A percentile compares a stretch with the other conserved stretches of the same genome.
Evolutionary conservation across 805 yeast genomes (phyloP).

Genomic region (Zygotorulaspora danielsina): DNA sequence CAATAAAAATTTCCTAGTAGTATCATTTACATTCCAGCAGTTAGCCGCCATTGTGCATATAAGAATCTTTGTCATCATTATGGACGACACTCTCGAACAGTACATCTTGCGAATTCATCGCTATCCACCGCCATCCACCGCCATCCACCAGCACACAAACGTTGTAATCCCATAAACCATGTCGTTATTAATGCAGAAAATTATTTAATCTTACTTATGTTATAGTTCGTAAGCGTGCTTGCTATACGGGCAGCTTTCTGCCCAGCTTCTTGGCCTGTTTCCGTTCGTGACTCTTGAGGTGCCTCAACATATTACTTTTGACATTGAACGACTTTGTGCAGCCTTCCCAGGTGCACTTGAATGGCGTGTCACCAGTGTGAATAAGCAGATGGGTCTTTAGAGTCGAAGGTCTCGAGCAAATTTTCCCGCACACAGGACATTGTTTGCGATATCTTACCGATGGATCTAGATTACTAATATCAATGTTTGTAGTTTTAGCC

Average conservation of each 20-base stretch:
- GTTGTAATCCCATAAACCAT: no score
- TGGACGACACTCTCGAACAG: no score
- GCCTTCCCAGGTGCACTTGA: slow-evolving; percentile 54
- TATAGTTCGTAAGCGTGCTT: no score
- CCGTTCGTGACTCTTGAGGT: slow-evolving; percentile 58
- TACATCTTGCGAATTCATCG: no score
- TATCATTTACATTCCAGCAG: no score
- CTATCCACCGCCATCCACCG: no score
- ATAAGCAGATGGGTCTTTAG: slow-evolving; percentile 73
- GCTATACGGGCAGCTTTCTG: background rate
- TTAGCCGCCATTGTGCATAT: no score
- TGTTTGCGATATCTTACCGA: slow-evolving; percentile 34
- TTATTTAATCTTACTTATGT: no score
- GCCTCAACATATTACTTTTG: slow-evolving; percentile 77
- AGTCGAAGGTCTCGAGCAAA: slow-evolving; percentile 78
- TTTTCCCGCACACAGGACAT: slow-evolving; percentile 59
- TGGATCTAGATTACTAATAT: slow-evolving; percentile 6
- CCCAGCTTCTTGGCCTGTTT: slow-evolving; percentile 20
- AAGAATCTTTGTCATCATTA: no score
- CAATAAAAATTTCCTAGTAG: no score
- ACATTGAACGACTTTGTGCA: slow-evolving; percentile 73
- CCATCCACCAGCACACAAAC: no score
- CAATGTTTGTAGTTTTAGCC: background rate
- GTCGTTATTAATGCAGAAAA: no score
- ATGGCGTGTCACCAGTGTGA: slow-evolving; percentile 81